Evolutionary conservation across 148 eudicot genomes (phyloP), one percentile per base, ranked within the genome.

Genomic region (Oxyria digyna): DNA sequence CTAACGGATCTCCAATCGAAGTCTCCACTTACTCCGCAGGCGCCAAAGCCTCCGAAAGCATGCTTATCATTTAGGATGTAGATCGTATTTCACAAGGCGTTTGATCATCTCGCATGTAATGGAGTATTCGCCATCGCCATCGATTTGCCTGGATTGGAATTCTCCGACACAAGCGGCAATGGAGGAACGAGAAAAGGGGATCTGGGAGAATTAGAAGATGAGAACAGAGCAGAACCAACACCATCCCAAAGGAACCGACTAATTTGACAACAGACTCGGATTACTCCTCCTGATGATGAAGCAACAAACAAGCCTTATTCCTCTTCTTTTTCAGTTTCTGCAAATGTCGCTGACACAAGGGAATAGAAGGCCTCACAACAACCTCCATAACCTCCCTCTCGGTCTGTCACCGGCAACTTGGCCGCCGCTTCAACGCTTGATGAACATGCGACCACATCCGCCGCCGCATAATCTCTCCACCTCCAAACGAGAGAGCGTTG

Each of bases 171-270:
- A n/a, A n/a, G n/a, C n/a, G n/a, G n/a, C n/a, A n/a, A n/a, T n/a
- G n/a, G n/a, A n/a, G n/a, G n/a, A n/a, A n/a, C n/a, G n/a, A n/a
- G n/a, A n/a, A n/a, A n/a, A n/a, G n/a, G n/a, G n/a, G n/a, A n/a
- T n/a, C n/a, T n/a, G n/a, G n/a, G 76, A 71, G 9, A 73, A 70
- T 71, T 12, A 67, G 76, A 67, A 57, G 71, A 29, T 67, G 67
- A 26, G 26, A 33, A 62, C 8, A 10, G 67, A 33, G 31, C 62
- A 23, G 5, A n/a, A n/a, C n/a, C n/a, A n/a, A n/a, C 38, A 68
- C 1, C 38, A 68, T 6, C 29, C 1, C 9, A 37, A 67, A 40
- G 76, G 67, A 8, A 68, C 66, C 23, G 76, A 67, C 12, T 68
- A 50, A 35, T 73, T 70, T 12, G 73, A 67, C 55, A 48, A 45